Evolutionary conservation across 805 yeast species (phyloP), one percentile per base, ranked within the genome.

Genomic region (Suhomyces vadensis): DNA sequence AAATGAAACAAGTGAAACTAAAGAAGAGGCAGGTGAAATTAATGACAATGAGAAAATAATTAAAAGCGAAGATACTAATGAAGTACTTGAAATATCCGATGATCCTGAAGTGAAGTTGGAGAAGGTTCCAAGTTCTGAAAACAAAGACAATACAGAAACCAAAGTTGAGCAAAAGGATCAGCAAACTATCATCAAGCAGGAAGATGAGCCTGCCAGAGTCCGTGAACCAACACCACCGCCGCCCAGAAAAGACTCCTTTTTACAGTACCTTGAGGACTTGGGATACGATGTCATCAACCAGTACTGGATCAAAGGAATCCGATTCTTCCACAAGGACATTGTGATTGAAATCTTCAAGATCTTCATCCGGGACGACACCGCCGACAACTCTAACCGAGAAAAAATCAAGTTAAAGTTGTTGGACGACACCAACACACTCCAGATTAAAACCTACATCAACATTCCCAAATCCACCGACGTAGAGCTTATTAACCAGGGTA

Each of bases 401-500:
- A 54, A 57, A 21, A 61, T 67, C 41, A 60, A 62, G 19, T 63
- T 71, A 39, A 70, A 63, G 53, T 51, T 69, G 17, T 58, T 75
- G 31, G 87, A 82, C 53, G 63, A 72, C 35, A 76, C 84, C n/a
- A 77, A 76, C 21, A 73, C 76, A 5, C 81, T 73, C 53, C 74
- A 83, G 49, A 68, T 88, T 3, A 82, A 81, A 58, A 82, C 84
- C 8, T 83, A 73, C 55, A 80, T 84, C n/a, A 83, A 87, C 53
- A 83, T 87, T 7, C 80, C 81, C 8, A 79, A 78, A 46, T 69
- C 86, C 14, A 85, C 91, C 3, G 96, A 88, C 62, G 74, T 90
- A 35, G 91, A 87, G 23, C 76, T 77, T 39, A 79, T 86, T 6
- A 80, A 79, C 43, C 75, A 75, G 44, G 87, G 89, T 1, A 79